Evolutionary conservation across 2,329 filamentous ascomycete species (phyloP), one percentile per base, ranked within the genome.

Genomic region (Pseudonectria buxi): DNA sequence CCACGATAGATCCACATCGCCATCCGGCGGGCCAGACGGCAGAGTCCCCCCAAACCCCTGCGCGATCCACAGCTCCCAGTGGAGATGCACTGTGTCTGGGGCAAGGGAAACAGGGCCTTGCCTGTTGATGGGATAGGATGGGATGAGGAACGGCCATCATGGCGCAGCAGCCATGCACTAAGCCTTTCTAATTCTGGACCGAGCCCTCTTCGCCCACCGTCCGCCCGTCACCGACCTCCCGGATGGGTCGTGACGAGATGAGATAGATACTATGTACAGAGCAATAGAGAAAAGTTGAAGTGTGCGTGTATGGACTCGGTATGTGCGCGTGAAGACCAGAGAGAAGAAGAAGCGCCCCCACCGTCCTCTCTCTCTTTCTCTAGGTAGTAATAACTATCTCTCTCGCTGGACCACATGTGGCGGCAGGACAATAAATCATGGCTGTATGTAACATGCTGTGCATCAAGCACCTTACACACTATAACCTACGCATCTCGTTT

Each of bases 101-200:
- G 50, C 50, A 53, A 53, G 41, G 50, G 50, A 53, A 53, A 53
- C 50, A 51, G 28, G 37, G 32, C 35, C 40, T 43, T 45, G 44
- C 48, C 46, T 30, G 10, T 30, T 5, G 12, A n/a, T 14, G 16
- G 14, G 32, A 28, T 34, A 24, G 24, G 25, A 14, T n/a, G 22
- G 7, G 4, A 24, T 14, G 11, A 12, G 16, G 31, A 14, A 47
- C 49, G 49, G 54, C 44, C 47, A 55, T 40, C 41, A 57, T 51
- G 55, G 56, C 54, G 52, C 54, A 58, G 56, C 55, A n/a, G n/a
- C 18, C 18, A 22, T 22, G 18, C 49, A 56, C 53, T 50, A 37
- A 41, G 39, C 45, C 45, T 42, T 57, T 58, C 57, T 60, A 60
- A 59, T 58, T 60, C 57, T 56, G 54, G 57, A 53, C 40, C 36